phyloP scores from a whole-genome alignment of 148 eudicot species.

The Salicornia ramosissima region DNA sequence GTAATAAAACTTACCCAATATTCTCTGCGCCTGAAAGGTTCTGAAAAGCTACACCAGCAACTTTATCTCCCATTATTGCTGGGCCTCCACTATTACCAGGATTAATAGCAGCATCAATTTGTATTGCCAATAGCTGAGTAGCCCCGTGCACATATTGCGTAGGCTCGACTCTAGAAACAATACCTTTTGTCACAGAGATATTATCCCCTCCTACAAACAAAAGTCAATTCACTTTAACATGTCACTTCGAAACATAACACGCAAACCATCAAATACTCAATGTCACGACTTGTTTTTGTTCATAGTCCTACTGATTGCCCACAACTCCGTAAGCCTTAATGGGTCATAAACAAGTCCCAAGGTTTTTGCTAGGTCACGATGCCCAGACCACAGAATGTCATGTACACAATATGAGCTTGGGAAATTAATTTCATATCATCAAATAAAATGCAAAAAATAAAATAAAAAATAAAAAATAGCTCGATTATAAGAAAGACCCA shows the following conservation, averaged over 20 bases:
- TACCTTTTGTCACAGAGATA: constrained; percentile 93
- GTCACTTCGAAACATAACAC: not conserved
- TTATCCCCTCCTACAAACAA: constrained; percentile 76
- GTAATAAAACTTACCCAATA: constrained; percentile 64
- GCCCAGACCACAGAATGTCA: not conserved
- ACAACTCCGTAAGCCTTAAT: not conserved
- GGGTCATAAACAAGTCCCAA: not conserved
- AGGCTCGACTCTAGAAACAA: constrained; percentile 96
- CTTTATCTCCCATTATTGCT: constrained; percentile 94
- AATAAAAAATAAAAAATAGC: too few species aligned
- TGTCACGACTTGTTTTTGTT: not conserved
- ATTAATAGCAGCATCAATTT: constrained; percentile 98
- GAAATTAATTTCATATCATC: not conserved
- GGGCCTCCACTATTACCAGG: constrained; percentile 99
- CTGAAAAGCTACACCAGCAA: constrained; percentile 98
- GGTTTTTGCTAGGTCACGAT: not conserved
- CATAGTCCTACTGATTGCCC: not conserved
- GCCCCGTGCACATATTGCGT: constrained; percentile 96
- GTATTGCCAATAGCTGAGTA: constrained; percentile 85
- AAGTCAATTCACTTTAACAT: not conserved
- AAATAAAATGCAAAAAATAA: not conserved
- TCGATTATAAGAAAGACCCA: not conserved
- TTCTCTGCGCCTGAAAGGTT: constrained; percentile 98
- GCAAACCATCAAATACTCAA: not conserved
- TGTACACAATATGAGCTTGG: not conserved